These are phyloP conservation scores for Ustilaginoidea virens DNA, from an alignment of 2,329 filamentous ascomycete genomes.

Conservation along the genomic window DNA sequence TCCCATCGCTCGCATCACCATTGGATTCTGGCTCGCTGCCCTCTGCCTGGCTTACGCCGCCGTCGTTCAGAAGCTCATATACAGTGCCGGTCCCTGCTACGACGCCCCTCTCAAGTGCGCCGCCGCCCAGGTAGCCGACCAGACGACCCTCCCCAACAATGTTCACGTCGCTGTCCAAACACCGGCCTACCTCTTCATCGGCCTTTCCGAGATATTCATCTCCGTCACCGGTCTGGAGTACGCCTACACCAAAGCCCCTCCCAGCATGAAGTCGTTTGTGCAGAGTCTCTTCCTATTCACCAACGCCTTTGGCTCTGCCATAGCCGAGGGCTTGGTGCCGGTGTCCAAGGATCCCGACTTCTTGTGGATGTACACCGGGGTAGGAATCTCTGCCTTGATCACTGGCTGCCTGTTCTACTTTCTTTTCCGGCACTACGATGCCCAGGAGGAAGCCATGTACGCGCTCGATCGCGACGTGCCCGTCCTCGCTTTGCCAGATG, in stretches of 20 bases:
- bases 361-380: slow-evolving; percentile 48
- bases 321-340: slow-evolving; percentile 47
- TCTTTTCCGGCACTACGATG: slow-evolving; percentile 22
- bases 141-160: slow-evolving; percentile 20
- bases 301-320: slow-evolving; percentile 39
- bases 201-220: slow-evolving; percentile 44
- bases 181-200: slow-evolving; percentile 42
- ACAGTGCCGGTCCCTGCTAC: slow-evolving; percentile 35
- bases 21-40: slow-evolving; percentile 42
- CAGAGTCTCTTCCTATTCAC: slow-evolving; percentile 45
- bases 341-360: slow-evolving; percentile 46
- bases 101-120: slow-evolving; percentile 24
- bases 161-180: slow-evolving; percentile 39
- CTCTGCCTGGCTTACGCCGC: slow-evolving; percentile 42
- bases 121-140: slow-evolving; percentile 12
- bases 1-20: slow-evolving; percentile 49
- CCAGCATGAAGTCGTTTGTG: slow-evolving; percentile 50
- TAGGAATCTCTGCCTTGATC: slow-evolving; percentile 32
- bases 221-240: slow-evolving; percentile 58
- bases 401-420: slow-evolving; percentile 37
- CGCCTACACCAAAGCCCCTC: slow-evolving; percentile 57
- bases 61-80: slow-evolving; percentile 45
- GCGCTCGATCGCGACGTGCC: slow-evolving; percentile 21
- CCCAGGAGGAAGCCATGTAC: slow-evolving; percentile 22
- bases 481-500: slow-evolving; percentile 1